A percentile compares a stretch with the other conserved stretches of the same genome.
Conservation (phyloP, 202 grass and related monocot species). For the Schoenoplectus tabernaemontani region DNA sequence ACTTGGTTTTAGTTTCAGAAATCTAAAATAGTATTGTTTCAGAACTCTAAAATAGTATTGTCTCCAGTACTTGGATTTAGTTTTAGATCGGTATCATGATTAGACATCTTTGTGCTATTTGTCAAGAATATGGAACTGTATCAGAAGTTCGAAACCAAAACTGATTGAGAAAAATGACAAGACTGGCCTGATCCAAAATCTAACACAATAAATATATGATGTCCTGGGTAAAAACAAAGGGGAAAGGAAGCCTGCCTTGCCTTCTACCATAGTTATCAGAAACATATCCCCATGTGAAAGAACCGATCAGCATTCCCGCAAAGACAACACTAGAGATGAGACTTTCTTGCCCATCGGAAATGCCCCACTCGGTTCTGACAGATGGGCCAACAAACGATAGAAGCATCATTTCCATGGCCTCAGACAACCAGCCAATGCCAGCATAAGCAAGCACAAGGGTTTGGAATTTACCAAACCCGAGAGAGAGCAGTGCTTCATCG, state of each 20-base stretch:
- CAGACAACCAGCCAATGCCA: slow-evolving; percentile 43
- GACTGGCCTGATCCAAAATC: background rate
- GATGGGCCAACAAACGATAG: slow-evolving; percentile 63
- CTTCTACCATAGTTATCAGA: slow-evolving; percentile 70
- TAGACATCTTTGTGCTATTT: background rate
- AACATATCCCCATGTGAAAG: slow-evolving; percentile 39
- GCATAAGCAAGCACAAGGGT: slow-evolving; percentile 46
- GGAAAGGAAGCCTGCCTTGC: slow-evolving; percentile 29
- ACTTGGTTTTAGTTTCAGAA: background rate
- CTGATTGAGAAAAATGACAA: background rate
- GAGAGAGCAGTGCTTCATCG: slow-evolving; percentile 44
- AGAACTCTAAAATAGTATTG: background rate
- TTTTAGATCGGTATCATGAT: background rate
- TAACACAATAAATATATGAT: background rate
- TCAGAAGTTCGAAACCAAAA: background rate
- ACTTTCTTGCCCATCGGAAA: slow-evolving; percentile 44
- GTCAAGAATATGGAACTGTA: background rate
- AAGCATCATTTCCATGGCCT: slow-evolving; percentile 69
- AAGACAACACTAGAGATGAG: slow-evolving; percentile 65
- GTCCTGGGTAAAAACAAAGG: background rate
- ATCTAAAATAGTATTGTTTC: background rate
- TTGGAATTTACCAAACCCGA: slow-evolving; percentile 77
- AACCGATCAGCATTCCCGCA: slow-evolving; percentile 55
- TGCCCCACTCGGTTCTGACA: slow-evolving; percentile 46
- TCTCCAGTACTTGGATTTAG: too few relatives aligned